Evolutionary conservation across 768 basidiomycete species (phyloP).

Genomic region (Macrolepiota albuminosa): DNA sequence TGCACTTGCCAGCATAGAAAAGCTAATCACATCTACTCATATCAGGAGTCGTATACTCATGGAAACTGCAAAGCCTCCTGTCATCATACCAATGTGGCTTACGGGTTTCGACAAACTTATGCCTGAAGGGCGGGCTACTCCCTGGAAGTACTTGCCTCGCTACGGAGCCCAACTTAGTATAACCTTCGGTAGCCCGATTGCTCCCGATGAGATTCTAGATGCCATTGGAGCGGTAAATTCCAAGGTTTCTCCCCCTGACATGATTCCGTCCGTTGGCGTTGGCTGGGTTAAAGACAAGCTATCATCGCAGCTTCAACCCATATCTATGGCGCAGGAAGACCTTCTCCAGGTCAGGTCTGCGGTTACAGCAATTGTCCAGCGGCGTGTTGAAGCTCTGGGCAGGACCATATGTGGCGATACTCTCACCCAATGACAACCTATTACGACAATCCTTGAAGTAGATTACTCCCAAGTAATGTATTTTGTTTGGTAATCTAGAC

Average conservation of each 20-base stretch:
- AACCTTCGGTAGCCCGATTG: slow-evolving; percentile 76
- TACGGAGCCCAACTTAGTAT: slow-evolving; percentile 61
- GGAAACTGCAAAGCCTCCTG: slow-evolving; percentile 52
- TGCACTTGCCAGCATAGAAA: neutral
- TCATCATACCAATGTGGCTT: slow-evolving; percentile 92
- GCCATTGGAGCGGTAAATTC: slow-evolving; percentile 9
- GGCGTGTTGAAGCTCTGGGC: slow-evolving; percentile 49
- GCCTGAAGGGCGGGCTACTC: slow-evolving; percentile 79
- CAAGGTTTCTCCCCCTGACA: neutral
- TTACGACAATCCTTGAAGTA: neutral
- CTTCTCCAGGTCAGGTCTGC: slow-evolving; percentile 41
- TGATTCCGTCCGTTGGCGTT: slow-evolving; percentile 14
- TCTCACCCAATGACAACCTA: slow-evolving; percentile 12
- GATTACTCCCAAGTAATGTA: slow-evolving; percentile 5
- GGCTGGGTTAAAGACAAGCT: slow-evolving; percentile 22
- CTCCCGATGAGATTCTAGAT: slow-evolving; percentile 30
- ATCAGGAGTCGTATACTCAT: slow-evolving; percentile 78
- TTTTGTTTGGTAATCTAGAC: neutral
- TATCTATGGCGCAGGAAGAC: slow-evolving; percentile 16
- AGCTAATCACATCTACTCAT: neutral
- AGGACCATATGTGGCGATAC: slow-evolving; percentile 41
- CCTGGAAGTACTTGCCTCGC: slow-evolving; percentile 68
- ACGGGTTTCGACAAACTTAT: slow-evolving; percentile 84
- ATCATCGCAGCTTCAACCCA: neutral
- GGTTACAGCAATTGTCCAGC: slow-evolving; percentile 50